Conservation (phyloP, 2,329 filamentous ascomycete genomes). For the Pezicula carpinea region DNA sequence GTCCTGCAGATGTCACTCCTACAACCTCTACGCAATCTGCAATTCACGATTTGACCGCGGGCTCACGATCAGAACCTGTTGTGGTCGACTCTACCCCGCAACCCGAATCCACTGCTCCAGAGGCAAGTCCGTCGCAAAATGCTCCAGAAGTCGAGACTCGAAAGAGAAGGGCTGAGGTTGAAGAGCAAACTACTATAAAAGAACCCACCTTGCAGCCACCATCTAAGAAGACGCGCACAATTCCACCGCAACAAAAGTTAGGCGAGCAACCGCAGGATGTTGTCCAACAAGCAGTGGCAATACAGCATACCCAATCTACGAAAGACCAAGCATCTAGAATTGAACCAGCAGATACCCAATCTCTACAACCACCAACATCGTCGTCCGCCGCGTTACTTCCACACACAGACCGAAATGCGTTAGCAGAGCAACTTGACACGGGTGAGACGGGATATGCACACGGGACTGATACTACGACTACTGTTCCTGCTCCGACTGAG, state of each 20-base stretch:
- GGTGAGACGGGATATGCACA: no score
- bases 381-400: no score
- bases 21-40: no score
- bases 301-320: background rate
- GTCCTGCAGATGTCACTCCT: background rate
- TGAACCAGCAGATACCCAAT: no score
- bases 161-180: background rate
- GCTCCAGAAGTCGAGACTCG: background rate
- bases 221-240: background rate
- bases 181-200: background rate
- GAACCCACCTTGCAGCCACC: background rate
- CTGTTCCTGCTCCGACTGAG: background rate
- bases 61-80: no score
- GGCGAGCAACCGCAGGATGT: background rate
- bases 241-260: slow-evolving; percentile 26
- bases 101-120: no score
- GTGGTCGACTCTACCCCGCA: background rate
- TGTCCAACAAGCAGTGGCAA: background rate
- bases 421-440: background rate
- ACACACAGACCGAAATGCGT: no score
- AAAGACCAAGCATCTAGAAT: no score
- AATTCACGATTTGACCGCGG: no score
- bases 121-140: no score
- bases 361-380: no score
- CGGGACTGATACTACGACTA: background rate